Evolutionary conservation across 2,329 filamentous ascomycete genomes (phyloP).

Genomic region (Ophiognomonia clavigignenti-juglandacearum): DNA sequence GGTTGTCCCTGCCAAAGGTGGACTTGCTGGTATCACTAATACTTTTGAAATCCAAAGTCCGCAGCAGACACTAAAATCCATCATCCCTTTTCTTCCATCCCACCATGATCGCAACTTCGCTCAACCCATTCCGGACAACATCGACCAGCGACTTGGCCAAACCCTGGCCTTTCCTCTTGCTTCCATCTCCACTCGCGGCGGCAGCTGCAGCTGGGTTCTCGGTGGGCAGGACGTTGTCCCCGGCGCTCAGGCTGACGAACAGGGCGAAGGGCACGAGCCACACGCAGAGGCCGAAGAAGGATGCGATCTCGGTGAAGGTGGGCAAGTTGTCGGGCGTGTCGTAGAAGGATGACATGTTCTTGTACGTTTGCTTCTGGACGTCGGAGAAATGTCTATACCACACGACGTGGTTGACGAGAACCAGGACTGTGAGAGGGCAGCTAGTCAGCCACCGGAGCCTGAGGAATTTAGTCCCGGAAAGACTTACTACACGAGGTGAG

Average conservation of each 20-base stretch:
- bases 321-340: constrained; percentile 61
- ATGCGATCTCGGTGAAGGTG: constrained; percentile 88
- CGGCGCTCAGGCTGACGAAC: constrained; percentile 89
- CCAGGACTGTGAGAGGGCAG: constrained; percentile 52
- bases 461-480: not conserved
- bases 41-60: not conserved
- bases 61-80: constrained; percentile 24
- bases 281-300: constrained; percentile 92
- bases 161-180: constrained; percentile 52
- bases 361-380: constrained; percentile 52
- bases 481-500: constrained; percentile 71
- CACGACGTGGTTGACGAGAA: constrained; percentile 85
- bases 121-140: constrained; percentile 47
- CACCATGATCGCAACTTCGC: constrained; percentile 35
- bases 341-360: constrained; percentile 55
- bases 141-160: constrained; percentile 65
- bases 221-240: constrained; percentile 89
- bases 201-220: constrained; percentile 59
- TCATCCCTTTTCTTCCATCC: constrained; percentile 37
- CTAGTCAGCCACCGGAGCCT: not conserved
- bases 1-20: not conserved
- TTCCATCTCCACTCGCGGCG: constrained; percentile 35
- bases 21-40: not conserved
- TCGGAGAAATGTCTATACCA: constrained; percentile 93
- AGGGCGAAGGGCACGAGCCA: constrained; percentile 95